Evolutionary conservation across 306 rosid species (phyloP), one percentile per base, ranked within the genome.

Genomic region (Albizia julibrissin): DNA sequence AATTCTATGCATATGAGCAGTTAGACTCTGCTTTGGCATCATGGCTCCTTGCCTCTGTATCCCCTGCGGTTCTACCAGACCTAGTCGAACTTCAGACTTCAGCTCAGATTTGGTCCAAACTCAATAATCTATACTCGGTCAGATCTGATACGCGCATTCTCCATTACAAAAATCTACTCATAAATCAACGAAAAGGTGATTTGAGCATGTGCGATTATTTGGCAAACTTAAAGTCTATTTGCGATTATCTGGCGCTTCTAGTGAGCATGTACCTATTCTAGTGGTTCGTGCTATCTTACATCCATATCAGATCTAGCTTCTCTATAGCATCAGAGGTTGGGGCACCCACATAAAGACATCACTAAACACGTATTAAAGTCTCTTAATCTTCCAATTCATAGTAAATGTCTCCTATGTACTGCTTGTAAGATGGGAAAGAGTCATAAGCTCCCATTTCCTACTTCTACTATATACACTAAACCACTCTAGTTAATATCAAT

Each of bases 81-180:
- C 61, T 54, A 5, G 61, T 54, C 10, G 10, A 26, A 5, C 21
- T 19, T 19, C 3, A 54, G 6, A 54, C 61, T 0, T 19, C 26
- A 16, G 2, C 61, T 5, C 10, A 54, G 10, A 21, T 54, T 6
- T 54, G 26, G 61, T 5, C 2, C 1, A 21, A 54, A 6, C 2
- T 54, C 6, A 6, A 21, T 1, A 1, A 2, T 0, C 2, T 19
- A 0, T 54, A 18, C 24, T 54, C 24, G 2, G 1, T 0, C 1
- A 54, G 19, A 21, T 54, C 10, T 1, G 10, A 18, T 19, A 5
- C 24, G 0, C 0, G 19, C 0, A 54, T 54, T 21, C 24, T 54
- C 0, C 24, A 54, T 6, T 19, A 52, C 1, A 1, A 5, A 6
- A 52, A 52, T 19, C 8, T 52, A 0, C 10, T 52, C 0, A 4